A percentile compares a stretch with the other conserved stretches of the same genome.
Evolutionary conservation across 176 grass and related monocot genomes (phyloP).

Genomic region (Triticum aestivum): DNA sequence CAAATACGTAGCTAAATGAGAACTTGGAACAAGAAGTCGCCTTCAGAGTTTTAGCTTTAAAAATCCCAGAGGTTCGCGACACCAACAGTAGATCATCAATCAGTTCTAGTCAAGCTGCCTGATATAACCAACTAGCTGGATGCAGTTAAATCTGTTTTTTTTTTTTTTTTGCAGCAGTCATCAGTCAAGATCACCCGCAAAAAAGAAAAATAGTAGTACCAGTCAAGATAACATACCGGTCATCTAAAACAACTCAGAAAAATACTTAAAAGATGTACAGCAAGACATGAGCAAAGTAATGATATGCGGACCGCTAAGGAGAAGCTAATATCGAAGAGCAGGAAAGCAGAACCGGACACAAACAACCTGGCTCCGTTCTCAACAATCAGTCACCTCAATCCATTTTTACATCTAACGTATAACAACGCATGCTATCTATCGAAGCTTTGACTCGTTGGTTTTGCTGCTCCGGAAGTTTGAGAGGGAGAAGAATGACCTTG

Average conservation of each 20-base stretch:
- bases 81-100: background rate
- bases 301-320: background rate
- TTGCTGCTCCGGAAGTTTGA: conserved; percentile 99
- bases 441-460: conserved; percentile 76
- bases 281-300: background rate
- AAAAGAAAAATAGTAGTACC: background rate
- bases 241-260: conserved; percentile 26
- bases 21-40: background rate
- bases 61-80: background rate
- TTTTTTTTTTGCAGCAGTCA: background rate
- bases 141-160: background rate
- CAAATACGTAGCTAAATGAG: too few relatives aligned
- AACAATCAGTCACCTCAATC: conserved; percentile 60
- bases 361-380: conserved; percentile 33
- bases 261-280: conserved; percentile 37
- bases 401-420: conserved; percentile 52
- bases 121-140: background rate
- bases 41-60: background rate
- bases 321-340: conserved; percentile 33
- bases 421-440: conserved; percentile 72
- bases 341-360: conserved; percentile 37
- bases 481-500: conserved; percentile 97
- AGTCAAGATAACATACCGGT: conserved; percentile 1
- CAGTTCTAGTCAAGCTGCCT: background rate
- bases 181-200: conserved; percentile 5